Evolutionary conservation across 768 basidiomycete genomes (phyloP), one percentile per base, ranked within the genome.

Genomic region (Phallus indusiatus): DNA sequence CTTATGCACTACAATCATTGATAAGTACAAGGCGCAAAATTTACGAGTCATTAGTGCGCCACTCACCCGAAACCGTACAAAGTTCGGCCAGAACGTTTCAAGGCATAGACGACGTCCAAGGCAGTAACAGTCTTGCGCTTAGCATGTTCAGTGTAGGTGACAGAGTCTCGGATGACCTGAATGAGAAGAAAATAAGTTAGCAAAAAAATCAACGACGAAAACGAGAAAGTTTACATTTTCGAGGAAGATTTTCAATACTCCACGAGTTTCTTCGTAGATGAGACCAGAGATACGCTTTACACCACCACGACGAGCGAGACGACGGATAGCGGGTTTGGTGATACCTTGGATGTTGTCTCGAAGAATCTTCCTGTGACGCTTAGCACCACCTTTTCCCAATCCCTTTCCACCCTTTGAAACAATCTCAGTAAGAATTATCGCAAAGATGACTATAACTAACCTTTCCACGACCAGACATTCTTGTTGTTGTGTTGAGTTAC

Each of bases 401-500:
- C 85, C 85, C 83, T 85, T 66, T 24, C 56, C 53, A 33, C 37
- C 58, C 54, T 34, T 12, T 51, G 53, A 22, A 28, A 28, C 46
- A 33, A 33, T 59, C 21, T n/a, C 36, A 36, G 12, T 8, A 7
- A 11, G 1, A 33, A 50, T 28, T 2, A 50, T 18, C 33, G 28
- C 58, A 24, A 3, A 28, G 47, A 37, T 12, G 35, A 33, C 42
- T 6, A 48, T 11, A 53, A 65, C 73, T 35, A 48, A 84, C 83
- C 79, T 87, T 87, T 68, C 85, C 85, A 68, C 85, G 85, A 74
- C 85, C 85, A 76, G 84, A 85, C 85, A 87, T 87, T n/a, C n/a
- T n/a, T 59, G 48, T 52, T 56, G 42, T n/a, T 22, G 50, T 22
- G 11, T 51, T 51, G 3, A 14, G 11, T 5, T 34, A 18, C 42